Conservation (phyloP, 176 grass and related monocot genomes). For the Musa acuminata region DNA sequence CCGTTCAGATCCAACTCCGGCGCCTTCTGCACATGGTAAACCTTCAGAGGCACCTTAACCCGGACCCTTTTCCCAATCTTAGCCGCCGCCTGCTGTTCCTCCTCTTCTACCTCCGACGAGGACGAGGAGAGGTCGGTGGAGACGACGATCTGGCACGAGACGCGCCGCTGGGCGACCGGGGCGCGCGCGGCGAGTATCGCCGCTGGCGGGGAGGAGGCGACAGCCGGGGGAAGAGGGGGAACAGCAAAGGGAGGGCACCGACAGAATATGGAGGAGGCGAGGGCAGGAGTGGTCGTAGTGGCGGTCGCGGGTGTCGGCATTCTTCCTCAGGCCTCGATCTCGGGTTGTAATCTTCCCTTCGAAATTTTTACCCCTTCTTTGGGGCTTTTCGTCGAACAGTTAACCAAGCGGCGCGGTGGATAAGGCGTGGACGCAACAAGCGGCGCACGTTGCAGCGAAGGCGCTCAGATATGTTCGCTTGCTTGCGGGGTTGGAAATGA, state of each 20-base stretch:
- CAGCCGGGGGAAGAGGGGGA: conserved; percentile 1
- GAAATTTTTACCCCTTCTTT: conserved; percentile 15
- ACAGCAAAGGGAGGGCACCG: conserved; percentile 9
- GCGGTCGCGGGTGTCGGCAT: conserved; percentile 30
- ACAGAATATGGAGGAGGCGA: conserved; percentile 18
- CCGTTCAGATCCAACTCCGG: conserved; percentile 69
- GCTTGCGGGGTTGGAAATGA: background rate
- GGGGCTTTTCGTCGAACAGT: conserved; percentile 46
- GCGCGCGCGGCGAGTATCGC: conserved; percentile 8
- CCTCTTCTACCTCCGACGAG: conserved; percentile 21
- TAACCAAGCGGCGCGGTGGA: background rate
- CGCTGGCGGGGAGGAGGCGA: background rate
- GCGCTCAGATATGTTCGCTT: background rate
- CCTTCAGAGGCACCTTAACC: conserved; percentile 53
- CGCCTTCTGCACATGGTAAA: conserved; percentile 75
- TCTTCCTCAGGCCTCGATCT: background rate
- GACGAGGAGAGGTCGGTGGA: conserved; percentile 36
- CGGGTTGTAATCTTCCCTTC: no score
- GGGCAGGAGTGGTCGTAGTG: conserved; percentile 25
- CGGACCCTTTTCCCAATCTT: conserved; percentile 76
- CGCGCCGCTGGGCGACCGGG: conserved; percentile 18
- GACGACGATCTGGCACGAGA: conserved; percentile 44
- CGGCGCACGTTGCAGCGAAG: background rate
- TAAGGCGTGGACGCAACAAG: conserved; percentile 6
- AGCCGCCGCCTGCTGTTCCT: conserved; percentile 40